Base-by-base conservation (phyloP, 2,329 filamentous ascomycete genomes). In the Didymella glomerata region DNA sequence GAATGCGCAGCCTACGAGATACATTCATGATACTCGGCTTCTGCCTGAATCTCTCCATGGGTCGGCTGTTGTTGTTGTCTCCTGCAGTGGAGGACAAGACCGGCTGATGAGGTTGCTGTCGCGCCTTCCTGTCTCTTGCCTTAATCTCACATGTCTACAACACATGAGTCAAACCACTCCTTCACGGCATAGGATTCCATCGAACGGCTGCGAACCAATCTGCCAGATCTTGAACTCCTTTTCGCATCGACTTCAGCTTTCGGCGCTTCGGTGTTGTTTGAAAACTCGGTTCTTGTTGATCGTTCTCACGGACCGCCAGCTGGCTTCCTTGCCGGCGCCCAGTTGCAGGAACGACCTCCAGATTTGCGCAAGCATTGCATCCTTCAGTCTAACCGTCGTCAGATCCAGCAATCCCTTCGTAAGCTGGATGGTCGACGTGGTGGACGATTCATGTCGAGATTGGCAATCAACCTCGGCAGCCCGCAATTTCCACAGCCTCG, bases 351-450 rank as follows among this genome's bases (percentile, higher is more conserved):
- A 42, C 42, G 34, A 28, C 54, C 54, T 59, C 50, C 49, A 46
- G 56, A 59, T 59, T 53, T 30, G 32, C 56, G 46, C 56, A 54
- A 41, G 56, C 56, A 59, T 59, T 22, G 20, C 32, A 47, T 54
- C 56, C 56, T 59, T 50, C 46, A 40, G 14, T 24, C 11, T 34
- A 14, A 38, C 13, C 22, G 38, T 22, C 10, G n/a, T 24, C 3
- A 20, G 11, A 25, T 16, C 2, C 14, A 28, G 44, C 34, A 44
- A 48, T 48, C 13, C 24, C 36, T 48, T 40, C 8, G 34, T 30
- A 4, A 38, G 27, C 34, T 20, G 25, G 11, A 49, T 2, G 13
- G 24, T n/a, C 16, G 22, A 5, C 9, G 14, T 10, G 20, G 28
- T 20, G 22, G 6, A 18, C 50, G 20, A 46, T 58, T 41, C 46